Base-by-base conservation (phyloP, 1,139 yeast species). In the Lodderomyces elongisporus region DNA sequence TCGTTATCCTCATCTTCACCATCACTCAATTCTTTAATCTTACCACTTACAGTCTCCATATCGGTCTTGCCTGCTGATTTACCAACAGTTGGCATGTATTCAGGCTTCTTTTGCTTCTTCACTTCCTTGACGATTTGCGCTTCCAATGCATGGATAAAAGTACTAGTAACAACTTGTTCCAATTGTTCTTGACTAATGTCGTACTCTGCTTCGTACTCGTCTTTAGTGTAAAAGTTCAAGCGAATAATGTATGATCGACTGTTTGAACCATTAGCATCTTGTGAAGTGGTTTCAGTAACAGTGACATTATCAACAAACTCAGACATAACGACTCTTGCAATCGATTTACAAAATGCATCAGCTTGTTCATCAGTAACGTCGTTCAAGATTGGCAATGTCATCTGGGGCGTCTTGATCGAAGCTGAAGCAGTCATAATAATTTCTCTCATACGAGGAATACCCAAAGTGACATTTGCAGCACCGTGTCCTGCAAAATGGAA, bases 401-500 rank as follows among this genome's bases (percentile, higher is more conserved):
- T 93, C 64, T 91, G 97, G 34, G 99, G 99, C 9, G 99, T 93
- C 66, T 88, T 87, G 53, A 93, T 93, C 36, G 85, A 68, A 14
- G 96, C 79, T 39, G 96, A 85, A 8, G 98, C 99, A 13, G 98
- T 93, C 98, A 93, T 93, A 56, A 93, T 89, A 56, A 93, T 93
- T 76, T 93, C 99, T 77, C 99, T 83, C 89, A 93, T 82, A 78
- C 99, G 96, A 32, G 99, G 99, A 56, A 93, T 93, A 83, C 99
- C 99, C 54, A 93, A 74, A 1, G 99, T 93, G 47, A 93, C 99
- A 62, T 93, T 93, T 32, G 98, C 98, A 39, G 98, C 99, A 77
- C 99, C 99, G 67, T 93, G 98, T 59, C 99, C 99, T 49, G 99
- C 99, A 55, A 93, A 93, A 70, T 93, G 99, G 94, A 93, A 93